phyloP scores from a whole-genome alignment of 2,329 filamentous ascomycete genomes.

The Ophiostoma quercus region DNA sequence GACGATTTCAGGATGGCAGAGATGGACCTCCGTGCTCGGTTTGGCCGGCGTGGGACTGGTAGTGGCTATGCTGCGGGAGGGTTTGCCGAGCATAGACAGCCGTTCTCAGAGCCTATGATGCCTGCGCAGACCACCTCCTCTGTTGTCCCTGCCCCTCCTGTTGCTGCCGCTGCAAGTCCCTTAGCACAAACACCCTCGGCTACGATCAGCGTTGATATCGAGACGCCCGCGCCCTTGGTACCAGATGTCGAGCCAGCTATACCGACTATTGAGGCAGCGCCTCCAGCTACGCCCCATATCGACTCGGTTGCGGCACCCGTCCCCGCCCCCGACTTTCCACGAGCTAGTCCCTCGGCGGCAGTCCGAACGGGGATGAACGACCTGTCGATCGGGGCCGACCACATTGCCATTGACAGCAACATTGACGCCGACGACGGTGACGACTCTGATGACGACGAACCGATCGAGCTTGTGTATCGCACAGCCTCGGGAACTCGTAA shows the following conservation, averaged over 20 bases:
- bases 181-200: not conserved
- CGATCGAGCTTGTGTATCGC: slow-evolving; percentile 25
- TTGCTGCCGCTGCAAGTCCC: not conserved
- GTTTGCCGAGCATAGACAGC: not conserved
- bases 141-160: not conserved
- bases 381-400: slow-evolving; percentile 16
- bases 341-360: slow-evolving; percentile 15
- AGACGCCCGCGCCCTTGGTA: not conserved
- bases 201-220: not conserved
- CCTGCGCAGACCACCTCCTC: not conserved
- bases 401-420: not conserved
- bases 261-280: not conserved
- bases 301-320: not conserved
- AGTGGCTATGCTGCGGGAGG: not conserved
- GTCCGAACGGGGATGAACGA: slow-evolving; percentile 15
- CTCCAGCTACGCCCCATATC: not conserved
- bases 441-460: slow-evolving; percentile 15
- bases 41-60: not conserved
- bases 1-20: not conserved
- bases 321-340: not conserved
- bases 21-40: not conserved
- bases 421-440: slow-evolving; percentile 5
- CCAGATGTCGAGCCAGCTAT: not conserved
- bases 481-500: slow-evolving; percentile 25
- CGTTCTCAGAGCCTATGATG: not conserved